Base-by-base conservation (phyloP, 768 basidiomycete genomes). In the Pholiota conissans region DNA sequence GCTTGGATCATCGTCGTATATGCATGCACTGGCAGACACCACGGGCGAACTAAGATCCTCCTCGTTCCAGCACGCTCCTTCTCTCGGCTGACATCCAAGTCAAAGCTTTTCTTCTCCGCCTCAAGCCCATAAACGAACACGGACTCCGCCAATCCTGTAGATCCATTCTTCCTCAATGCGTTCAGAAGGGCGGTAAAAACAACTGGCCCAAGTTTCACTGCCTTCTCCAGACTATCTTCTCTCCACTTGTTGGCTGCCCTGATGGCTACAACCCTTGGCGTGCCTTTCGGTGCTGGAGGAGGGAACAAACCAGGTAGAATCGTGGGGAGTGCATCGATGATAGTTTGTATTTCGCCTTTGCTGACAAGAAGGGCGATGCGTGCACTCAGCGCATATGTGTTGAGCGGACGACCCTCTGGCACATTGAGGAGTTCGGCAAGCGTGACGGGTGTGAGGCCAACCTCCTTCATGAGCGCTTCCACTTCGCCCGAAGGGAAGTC, bases 1-100 rank as follows among this genome's bases (percentile, higher is more conserved):
- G 82, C 73, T 47, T 84, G 77, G 55, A 93, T 67, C 84, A 92
- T 90, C 49, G 81, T 72, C 1, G 89, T 92, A 67, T 90, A 93
- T 1, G 87, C 84, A 8, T 85, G 76, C 2, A 85, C 71, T 7
- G 85, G 82, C 18, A 93, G 70, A 52, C 76, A 76, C 91, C 91
- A 94, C 0, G 87, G 84, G 20, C 35, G 27, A 10, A 55, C 47
- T 8, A 29, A 13, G 6, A 35, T 24, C 13, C 8, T 24, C 24
- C 3, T 30, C 18, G n/a, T n/a, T n/a, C n/a, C n/a, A n/a, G n/a
- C n/a, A n/a, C n/a, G n/a, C n/a, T 53, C 47, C 14, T 48, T 14
- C 24, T 27, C 10, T 48, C 10, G 22, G 26, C 14, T 28, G 34
- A 50, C 49, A n/a, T 50, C 16, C 46, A 47, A 2, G 2, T 62